Conservation (phyloP, 176 grass and related monocot species). For the Eragrostis curvula region DNA sequence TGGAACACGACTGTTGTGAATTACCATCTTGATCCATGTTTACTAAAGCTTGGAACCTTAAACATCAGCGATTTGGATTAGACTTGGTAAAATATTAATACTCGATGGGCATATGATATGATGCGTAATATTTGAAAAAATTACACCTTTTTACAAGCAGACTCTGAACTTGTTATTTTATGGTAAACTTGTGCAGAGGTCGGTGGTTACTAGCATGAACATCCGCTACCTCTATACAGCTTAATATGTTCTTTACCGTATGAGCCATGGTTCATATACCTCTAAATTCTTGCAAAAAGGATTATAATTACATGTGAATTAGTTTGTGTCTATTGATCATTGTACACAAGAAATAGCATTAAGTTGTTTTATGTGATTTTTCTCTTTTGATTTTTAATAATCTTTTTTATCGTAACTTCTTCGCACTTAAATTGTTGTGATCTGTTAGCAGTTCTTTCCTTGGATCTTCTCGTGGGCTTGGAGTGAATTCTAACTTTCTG, state of each 20-base stretch:
- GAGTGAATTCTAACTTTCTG: slow-evolving; percentile 72
- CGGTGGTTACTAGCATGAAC: background rate
- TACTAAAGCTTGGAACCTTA: background rate
- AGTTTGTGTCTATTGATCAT: slow-evolving; percentile 22
- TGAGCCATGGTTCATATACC: slow-evolving; percentile 20
- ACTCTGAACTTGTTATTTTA: background rate
- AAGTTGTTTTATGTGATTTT: slow-evolving; percentile 20
- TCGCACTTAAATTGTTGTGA: slow-evolving; percentile 31
- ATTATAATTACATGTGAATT: slow-evolving; percentile 24
- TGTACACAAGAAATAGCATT: background rate
- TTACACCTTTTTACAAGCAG: background rate
- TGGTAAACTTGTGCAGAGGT: slow-evolving; percentile 24
- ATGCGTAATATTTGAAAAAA: background rate
- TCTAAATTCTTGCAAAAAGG: slow-evolving; percentile 12
- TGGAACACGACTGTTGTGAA: slow-evolving; percentile 16
- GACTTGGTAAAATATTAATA: background rate
- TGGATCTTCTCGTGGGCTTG: slow-evolving; percentile 74
- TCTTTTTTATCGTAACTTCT: slow-evolving; percentile 25
- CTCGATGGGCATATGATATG: slow-evolving; percentile 1
- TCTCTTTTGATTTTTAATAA: slow-evolving; percentile 6
- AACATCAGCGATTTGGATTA: background rate
- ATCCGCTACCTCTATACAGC: slow-evolving; percentile 14
- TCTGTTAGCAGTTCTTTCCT: slow-evolving; percentile 64
- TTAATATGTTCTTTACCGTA: slow-evolving; percentile 5
- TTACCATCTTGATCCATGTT: background rate